A percentile compares a stretch with the other conserved stretches of the same genome.
Conservation (phyloP, 2,329 filamentous ascomycete species). For the Chrysoporthe deuterocubensis region DNA sequence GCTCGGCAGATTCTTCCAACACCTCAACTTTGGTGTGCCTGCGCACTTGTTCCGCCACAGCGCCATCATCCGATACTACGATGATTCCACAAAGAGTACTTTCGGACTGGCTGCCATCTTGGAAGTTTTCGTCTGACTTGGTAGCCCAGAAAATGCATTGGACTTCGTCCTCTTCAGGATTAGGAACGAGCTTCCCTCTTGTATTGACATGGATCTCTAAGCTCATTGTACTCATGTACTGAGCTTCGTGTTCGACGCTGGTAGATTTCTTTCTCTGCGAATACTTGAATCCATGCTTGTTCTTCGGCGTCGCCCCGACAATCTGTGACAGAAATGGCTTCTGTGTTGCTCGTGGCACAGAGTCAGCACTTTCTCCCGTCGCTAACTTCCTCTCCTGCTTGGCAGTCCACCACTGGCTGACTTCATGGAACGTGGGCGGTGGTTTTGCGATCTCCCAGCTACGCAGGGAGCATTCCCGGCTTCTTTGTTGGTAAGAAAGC, state of each 20-base stretch:
- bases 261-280: constrained; percentile 76
- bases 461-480: constrained; percentile 62
- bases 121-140: constrained; percentile 70
- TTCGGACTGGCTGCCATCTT: constrained; percentile 50
- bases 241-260: constrained; percentile 79
- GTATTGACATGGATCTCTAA: constrained; percentile 92
- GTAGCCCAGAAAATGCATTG: constrained; percentile 89
- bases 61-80: constrained; percentile 67
- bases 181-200: constrained; percentile 77
- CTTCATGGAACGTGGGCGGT: constrained; percentile 73
- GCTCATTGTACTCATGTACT: constrained; percentile 97
- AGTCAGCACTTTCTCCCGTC: constrained; percentile 28
- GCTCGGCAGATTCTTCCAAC: constrained; percentile 75
- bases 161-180: constrained; percentile 89
- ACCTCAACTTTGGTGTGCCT: constrained; percentile 68
- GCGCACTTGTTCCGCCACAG: constrained; percentile 63
- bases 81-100: constrained; percentile 71
- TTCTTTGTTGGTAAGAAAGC: constrained; percentile 53
- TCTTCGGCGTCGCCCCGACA: constrained; percentile 82
- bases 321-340: constrained; percentile 74
- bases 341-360: constrained; percentile 31
- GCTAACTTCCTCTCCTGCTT: constrained; percentile 34
- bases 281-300: constrained; percentile 83
- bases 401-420: constrained; percentile 68
- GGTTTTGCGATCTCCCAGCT: constrained; percentile 76